Evolutionary conservation across 2,329 filamentous ascomycete genomes (phyloP).

Genomic region (Verticillium tricorpus): DNA sequence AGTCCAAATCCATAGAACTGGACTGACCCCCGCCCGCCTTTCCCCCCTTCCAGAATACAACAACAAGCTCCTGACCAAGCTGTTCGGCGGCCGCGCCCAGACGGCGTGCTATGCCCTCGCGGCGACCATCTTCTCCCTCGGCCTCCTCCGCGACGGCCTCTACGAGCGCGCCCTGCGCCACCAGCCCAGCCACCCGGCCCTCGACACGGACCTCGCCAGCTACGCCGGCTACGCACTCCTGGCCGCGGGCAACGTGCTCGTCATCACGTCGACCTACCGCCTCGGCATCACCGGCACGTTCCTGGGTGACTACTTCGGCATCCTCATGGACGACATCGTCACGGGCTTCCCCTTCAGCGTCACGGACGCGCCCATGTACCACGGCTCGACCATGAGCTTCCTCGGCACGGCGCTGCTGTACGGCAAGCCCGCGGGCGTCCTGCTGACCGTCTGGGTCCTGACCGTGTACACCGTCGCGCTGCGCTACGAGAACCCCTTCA

Average conservation of each 20-base stretch:
- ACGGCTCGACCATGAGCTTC: slow-evolving; percentile 89
- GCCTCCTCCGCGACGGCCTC: slow-evolving; percentile 80
- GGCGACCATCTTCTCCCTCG: slow-evolving; percentile 83
- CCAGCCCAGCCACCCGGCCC: slow-evolving; percentile 69
- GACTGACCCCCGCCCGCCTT: slow-evolving; percentile 1
- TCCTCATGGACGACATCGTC: slow-evolving; percentile 92
- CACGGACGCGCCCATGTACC: slow-evolving; percentile 91
- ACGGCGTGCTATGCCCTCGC: slow-evolving; percentile 88
- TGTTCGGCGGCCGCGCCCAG: slow-evolving; percentile 74
- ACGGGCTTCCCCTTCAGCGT: slow-evolving; percentile 96
- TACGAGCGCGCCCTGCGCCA: slow-evolving; percentile 80
- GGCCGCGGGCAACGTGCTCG: slow-evolving; percentile 72
- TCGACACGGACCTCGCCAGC: slow-evolving; percentile 55
- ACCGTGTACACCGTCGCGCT: slow-evolving; percentile 77
- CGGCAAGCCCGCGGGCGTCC: slow-evolving; percentile 80
- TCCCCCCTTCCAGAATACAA: slow-evolving; percentile 70
- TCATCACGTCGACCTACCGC: slow-evolving; percentile 84
- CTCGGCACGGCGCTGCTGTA: slow-evolving; percentile 79
- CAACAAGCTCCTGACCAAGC: slow-evolving; percentile 81
- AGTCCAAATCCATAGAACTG: not conserved
- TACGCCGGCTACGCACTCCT: slow-evolving; percentile 69
- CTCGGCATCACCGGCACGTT: slow-evolving; percentile 95
- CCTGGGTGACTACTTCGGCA: slow-evolving; percentile 97
- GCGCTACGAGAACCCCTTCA: slow-evolving; percentile 91
- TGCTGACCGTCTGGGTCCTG: slow-evolving; percentile 71